A percentile compares a stretch with the other conserved stretches of the same genome.
Evolutionary conservation across 2,329 filamentous ascomycete genomes (phyloP).

Genomic region (Talaromyces sp.): DNA sequence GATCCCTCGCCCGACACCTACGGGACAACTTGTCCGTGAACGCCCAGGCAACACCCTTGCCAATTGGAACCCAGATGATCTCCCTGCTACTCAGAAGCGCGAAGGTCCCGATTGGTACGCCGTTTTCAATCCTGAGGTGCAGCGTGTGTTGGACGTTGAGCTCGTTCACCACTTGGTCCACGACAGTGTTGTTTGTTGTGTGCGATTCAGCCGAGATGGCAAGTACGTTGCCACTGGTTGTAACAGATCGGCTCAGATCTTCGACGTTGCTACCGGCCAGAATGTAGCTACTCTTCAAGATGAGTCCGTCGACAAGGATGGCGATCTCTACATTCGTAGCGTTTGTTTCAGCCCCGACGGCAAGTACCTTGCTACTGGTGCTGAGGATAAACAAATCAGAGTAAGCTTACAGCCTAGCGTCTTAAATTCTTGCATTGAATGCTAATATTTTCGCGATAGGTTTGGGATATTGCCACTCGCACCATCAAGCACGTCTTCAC

Average conservation of each 20-base stretch:
- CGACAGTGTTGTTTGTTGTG: slow-evolving; percentile 96
- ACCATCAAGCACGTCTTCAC: slow-evolving; percentile 88
- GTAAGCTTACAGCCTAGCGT: slow-evolving; percentile 51
- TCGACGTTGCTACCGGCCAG: slow-evolving; percentile 81
- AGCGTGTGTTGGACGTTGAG: slow-evolving; percentile 86
- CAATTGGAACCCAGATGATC: slow-evolving; percentile 80
- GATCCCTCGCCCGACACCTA: slow-evolving; percentile 77
- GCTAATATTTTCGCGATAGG: slow-evolving; percentile 30
- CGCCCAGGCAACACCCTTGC: slow-evolving; percentile 69
- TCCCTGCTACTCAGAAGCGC: slow-evolving; percentile 84
- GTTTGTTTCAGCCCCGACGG: slow-evolving; percentile 99
- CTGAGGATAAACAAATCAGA: slow-evolving; percentile 94
- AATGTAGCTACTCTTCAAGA: slow-evolving; percentile 90
- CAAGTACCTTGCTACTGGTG: slow-evolving; percentile 87
- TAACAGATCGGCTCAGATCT: slow-evolving; percentile 99
- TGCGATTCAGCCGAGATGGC: slow-evolving; percentile 92
- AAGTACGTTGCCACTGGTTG: slow-evolving; percentile 95
- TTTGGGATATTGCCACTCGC: slow-evolving; percentile 86
- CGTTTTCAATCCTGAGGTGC: slow-evolving; percentile 90
- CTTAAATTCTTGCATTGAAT: not conserved
- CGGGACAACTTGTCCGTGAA: slow-evolving; percentile 49
- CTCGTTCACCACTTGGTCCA: slow-evolving; percentile 89
- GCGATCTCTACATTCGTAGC: slow-evolving; percentile 93
- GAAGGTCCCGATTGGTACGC: slow-evolving; percentile 91
- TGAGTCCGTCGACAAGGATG: slow-evolving; percentile 77